These are phyloP conservation scores for Phellinidium pouzarii DNA, from an alignment of 1,284 basidiomycete species.

Conservation along the genomic window DNA sequence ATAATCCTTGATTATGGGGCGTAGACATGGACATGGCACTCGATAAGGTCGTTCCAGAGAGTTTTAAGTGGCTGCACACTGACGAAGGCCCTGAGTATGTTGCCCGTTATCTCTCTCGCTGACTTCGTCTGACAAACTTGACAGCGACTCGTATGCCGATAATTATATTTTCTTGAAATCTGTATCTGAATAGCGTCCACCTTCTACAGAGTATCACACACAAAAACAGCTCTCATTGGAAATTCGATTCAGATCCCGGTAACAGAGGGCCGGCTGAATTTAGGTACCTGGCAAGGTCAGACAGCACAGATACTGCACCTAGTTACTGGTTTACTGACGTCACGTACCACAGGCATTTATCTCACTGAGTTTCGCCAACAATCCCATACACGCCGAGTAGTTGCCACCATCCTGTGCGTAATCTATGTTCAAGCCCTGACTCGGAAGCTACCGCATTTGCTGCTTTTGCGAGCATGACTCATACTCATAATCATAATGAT, in stretches of 20 bases:
- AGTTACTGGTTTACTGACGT: slow-evolving; percentile 2
- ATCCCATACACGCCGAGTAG: slow-evolving; percentile 60
- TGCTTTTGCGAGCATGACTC: too few relatives aligned
- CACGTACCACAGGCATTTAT: slow-evolving; percentile 55
- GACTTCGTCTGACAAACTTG: neutral
- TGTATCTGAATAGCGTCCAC: neutral
- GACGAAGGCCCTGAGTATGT: slow-evolving; percentile 87
- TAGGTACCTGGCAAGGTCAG: slow-evolving; percentile 89
- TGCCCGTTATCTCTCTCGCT: neutral
- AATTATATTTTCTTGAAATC: neutral
- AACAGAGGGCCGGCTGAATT: slow-evolving; percentile 71
- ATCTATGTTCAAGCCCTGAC: neutral
- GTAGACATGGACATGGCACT: slow-evolving; percentile 82
- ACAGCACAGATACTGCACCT: too few relatives aligned
- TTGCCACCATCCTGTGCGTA: slow-evolving; percentile 77
- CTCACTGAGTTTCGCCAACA: slow-evolving; percentile 73
- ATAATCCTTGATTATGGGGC: slow-evolving; percentile 8
- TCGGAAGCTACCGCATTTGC: neutral
- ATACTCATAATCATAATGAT: too few relatives aligned
- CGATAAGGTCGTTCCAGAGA: slow-evolving; percentile 84
- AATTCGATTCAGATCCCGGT: slow-evolving; percentile 81
- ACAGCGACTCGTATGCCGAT: slow-evolving; percentile 63
- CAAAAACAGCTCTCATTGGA: slow-evolving; percentile 81
- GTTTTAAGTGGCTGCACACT: slow-evolving; percentile 80
- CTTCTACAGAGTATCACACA: slow-evolving; percentile 71